phyloP scores from a whole-genome alignment of 768 basidiomycete genomes.

The Calocybe cyanea region DNA sequence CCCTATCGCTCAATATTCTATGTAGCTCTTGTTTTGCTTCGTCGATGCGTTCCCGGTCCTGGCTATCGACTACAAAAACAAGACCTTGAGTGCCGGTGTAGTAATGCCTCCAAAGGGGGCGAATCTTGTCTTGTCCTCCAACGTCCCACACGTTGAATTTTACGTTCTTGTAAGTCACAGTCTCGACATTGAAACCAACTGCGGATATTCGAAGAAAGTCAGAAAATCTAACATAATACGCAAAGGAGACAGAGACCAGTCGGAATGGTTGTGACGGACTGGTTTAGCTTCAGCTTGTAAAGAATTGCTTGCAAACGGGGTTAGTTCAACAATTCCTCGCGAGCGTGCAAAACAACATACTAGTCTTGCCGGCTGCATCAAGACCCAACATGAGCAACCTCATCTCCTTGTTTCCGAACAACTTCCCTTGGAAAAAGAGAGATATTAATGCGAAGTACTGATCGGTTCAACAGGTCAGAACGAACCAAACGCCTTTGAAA shows the following conservation, averaged over 20 bases:
- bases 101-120: slow-evolving; percentile 97
- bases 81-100: slow-evolving; percentile 99
- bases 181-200: slow-evolving; percentile 99
- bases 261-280: slow-evolving; percentile 97
- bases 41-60: slow-evolving; percentile 92
- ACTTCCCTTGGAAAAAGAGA: slow-evolving; percentile 58
- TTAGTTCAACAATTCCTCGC: slow-evolving; percentile 5
- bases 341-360: slow-evolving; percentile 42
- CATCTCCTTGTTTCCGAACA: slow-evolving; percentile 99
- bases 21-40: slow-evolving; percentile 96
- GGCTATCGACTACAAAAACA: slow-evolving; percentile 97
- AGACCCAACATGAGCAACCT: slow-evolving; percentile 93
- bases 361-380: slow-evolving; percentile 98
- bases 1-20: slow-evolving; percentile 91
- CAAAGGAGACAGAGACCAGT: slow-evolving; percentile 57
- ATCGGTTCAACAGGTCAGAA: slow-evolving; percentile 2
- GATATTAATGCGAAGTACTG: slow-evolving; percentile 3
- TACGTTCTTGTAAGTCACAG: slow-evolving; percentile 98
- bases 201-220: background rate
- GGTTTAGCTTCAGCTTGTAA: slow-evolving; percentile 98
- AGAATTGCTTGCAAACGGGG: slow-evolving; percentile 71
- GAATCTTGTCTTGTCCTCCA: slow-evolving; percentile 99
- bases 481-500: slow-evolving; percentile 80
- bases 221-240: background rate
- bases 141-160: slow-evolving; percentile 97